These are phyloP conservation scores for Tuber umbilicatum DNA, from an alignment of 495 filamentous ascomycete species.

Conservation along the genomic window DNA sequence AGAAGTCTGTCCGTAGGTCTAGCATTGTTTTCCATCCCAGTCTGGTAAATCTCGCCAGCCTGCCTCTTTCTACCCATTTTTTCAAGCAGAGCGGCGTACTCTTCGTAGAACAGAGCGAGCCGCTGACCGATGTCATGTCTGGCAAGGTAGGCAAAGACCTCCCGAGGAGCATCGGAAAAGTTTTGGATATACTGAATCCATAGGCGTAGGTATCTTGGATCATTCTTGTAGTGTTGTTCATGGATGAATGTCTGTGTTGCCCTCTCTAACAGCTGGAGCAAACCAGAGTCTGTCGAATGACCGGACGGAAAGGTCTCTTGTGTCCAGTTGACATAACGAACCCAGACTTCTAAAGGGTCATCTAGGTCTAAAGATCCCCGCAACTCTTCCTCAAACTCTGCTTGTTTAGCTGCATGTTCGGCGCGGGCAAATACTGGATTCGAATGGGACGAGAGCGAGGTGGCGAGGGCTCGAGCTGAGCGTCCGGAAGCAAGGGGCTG, in stretches of 20 bases:
- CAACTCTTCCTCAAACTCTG: constrained; percentile 81
- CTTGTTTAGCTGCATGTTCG: constrained; percentile 64
- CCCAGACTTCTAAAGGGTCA: constrained; percentile 91
- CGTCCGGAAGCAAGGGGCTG: constrained; percentile 84
- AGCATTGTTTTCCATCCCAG: constrained; percentile 83
- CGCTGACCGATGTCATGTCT: constrained; percentile 81
- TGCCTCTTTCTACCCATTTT: constrained; percentile 77
- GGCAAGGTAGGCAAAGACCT: constrained; percentile 84
- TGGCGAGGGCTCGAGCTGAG: constrained; percentile 77
- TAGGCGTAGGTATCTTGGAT: constrained; percentile 82
- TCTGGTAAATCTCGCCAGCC: constrained; percentile 83
- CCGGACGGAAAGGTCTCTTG: constrained; percentile 90
- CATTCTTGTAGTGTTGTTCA: constrained; percentile 81
- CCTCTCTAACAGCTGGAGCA: constrained; percentile 82
- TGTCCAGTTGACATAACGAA: constrained; percentile 95
- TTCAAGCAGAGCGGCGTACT: constrained; percentile 90
- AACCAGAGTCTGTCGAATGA: constrained; percentile 84
- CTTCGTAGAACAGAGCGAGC: constrained; percentile 92
- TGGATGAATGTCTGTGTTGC: constrained; percentile 85
- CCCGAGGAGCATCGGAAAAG: constrained; percentile 84
- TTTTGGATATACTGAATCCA: constrained; percentile 92
- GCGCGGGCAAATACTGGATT: constrained; percentile 59
- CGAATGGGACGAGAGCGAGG: constrained; percentile 50
- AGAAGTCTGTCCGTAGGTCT: constrained; percentile 70
- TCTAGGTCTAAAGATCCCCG: constrained; percentile 73